Conservation (phyloP, 164 flowering plant species). For the Kingdonia uniflora region DNA sequence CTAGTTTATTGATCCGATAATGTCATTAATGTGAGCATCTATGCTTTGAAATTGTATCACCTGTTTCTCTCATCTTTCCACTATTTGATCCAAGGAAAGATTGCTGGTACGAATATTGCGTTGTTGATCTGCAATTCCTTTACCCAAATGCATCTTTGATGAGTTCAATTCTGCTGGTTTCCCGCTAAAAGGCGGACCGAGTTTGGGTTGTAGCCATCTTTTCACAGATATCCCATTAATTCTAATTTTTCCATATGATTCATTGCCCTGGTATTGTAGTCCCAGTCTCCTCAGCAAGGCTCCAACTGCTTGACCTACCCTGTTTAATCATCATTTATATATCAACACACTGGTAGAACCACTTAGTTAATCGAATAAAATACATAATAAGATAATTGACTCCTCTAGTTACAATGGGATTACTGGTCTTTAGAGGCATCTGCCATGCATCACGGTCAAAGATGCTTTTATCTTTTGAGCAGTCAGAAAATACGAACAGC, state of each 20-base stretch:
- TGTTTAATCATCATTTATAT: no score
- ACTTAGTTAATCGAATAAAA: no score
- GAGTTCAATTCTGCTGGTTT: conserved; percentile 38
- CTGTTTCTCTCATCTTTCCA: neutral
- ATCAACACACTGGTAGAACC: no score
- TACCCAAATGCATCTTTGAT: conserved; percentile 36
- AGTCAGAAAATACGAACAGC: no score
- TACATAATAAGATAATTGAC: no score
- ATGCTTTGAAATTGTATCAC: no score
- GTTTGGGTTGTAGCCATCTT: conserved; percentile 83
- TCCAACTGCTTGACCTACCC: conserved; percentile 63
- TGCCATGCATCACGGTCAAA: no score
- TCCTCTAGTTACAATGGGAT: no score
- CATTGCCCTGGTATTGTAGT: conserved; percentile 62
- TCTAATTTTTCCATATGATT: conserved; percentile 74
- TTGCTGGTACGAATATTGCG: conserved; percentile 62
- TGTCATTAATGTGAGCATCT: no score
- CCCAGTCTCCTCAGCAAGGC: conserved; percentile 70
- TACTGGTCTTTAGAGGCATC: no score
- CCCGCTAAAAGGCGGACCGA: conserved; percentile 35
- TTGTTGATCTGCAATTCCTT: conserved; percentile 55
- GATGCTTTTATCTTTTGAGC: no score
- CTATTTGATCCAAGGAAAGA: conserved; percentile 39
- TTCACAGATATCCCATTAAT: conserved; percentile 52
- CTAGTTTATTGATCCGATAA: no score